Evolutionary conservation across 169 alveolate genomes (phyloP).

Genomic region (Plasmodium reichenowi): DNA sequence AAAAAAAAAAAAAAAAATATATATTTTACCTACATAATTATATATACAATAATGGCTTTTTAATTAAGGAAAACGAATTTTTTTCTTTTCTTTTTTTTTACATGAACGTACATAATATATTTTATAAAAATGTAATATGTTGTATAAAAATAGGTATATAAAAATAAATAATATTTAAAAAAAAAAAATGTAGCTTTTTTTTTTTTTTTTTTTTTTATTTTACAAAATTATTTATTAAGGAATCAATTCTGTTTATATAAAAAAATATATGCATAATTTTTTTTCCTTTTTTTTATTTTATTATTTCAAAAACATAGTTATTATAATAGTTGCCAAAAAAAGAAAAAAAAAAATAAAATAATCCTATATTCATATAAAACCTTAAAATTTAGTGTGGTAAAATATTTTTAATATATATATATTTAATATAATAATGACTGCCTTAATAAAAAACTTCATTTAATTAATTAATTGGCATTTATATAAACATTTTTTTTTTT

Average conservation of each 20-base stretch:
- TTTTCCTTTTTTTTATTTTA: background rate
- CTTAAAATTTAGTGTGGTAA: too few relatives aligned
- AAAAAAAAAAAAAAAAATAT: slow-evolving; percentile 10
- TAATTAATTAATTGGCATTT: slow-evolving; percentile 4
- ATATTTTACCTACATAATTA: background rate
- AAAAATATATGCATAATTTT: background rate
- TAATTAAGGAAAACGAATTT: background rate
- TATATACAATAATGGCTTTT: slow-evolving; percentile 21
- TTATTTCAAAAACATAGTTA: slow-evolving; percentile 2
- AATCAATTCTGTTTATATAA: slow-evolving; percentile 1
- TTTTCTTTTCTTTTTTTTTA: background rate
- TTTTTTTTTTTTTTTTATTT: slow-evolving; percentile 21
- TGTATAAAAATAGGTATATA: background rate
- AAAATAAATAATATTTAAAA: too few relatives aligned
- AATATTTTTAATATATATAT: too few relatives aligned
- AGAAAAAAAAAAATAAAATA: too few relatives aligned
- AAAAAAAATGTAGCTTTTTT: slow-evolving; percentile 22
- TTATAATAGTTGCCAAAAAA: slow-evolving; percentile 7
- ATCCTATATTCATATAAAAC: too few relatives aligned
- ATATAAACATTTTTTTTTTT: background rate
- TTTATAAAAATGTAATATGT: slow-evolving; percentile 15
- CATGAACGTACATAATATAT: slow-evolving; percentile 15
- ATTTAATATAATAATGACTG: background rate
- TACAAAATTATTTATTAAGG: slow-evolving; percentile 2
- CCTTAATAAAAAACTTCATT: slow-evolving; percentile 13